A percentile compares a stretch with the other conserved stretches of the same genome.
phyloP scores from a whole-genome alignment of 2,329 filamentous ascomycete species.

The Xylariaceae sp. region DNA sequence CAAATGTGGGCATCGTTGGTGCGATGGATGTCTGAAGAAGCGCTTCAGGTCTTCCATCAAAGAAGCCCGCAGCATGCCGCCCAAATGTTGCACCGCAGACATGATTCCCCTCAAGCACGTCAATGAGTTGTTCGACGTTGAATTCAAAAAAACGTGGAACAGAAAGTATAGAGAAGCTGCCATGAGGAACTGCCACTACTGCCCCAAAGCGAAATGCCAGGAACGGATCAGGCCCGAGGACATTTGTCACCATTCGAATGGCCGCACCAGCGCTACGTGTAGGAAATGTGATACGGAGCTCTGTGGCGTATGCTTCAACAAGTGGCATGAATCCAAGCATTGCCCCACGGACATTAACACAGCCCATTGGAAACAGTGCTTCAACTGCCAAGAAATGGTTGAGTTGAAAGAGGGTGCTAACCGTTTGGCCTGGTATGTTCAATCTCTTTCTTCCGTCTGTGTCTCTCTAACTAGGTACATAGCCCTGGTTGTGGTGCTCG shows the following conservation, averaged over 20 bases:
- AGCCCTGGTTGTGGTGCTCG: slow-evolving; percentile 67
- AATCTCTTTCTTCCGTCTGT: not conserved
- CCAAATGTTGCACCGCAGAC: slow-evolving; percentile 69
- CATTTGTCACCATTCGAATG: slow-evolving; percentile 51
- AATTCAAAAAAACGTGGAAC: slow-evolving; percentile 78
- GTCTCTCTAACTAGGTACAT: slow-evolving; percentile 24
- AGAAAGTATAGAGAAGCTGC: slow-evolving; percentile 72
- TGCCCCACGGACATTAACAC: slow-evolving; percentile 69
- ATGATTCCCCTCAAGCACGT: slow-evolving; percentile 72
- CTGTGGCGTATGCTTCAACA: slow-evolving; percentile 67
- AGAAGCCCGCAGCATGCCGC: slow-evolving; percentile 79
- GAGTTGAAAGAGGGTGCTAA: slow-evolving; percentile 80
- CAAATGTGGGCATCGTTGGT: slow-evolving; percentile 77
- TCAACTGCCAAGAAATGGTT: slow-evolving; percentile 66
- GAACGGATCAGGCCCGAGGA: slow-evolving; percentile 73
- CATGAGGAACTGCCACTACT: slow-evolving; percentile 70
- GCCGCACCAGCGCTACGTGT: slow-evolving; percentile 64
- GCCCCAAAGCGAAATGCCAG: slow-evolving; percentile 65
- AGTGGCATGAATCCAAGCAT: slow-evolving; percentile 63
- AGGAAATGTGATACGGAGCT: slow-evolving; percentile 66
- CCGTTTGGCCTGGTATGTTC: slow-evolving; percentile 75
- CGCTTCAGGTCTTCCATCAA: slow-evolving; percentile 70
- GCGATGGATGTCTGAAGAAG: slow-evolving; percentile 66
- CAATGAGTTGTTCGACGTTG: slow-evolving; percentile 64
- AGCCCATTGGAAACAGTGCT: slow-evolving; percentile 66